Evolutionary conservation across 2,329 filamentous ascomycete genomes (phyloP).

Genomic region (Rutstroemia sp.): DNA sequence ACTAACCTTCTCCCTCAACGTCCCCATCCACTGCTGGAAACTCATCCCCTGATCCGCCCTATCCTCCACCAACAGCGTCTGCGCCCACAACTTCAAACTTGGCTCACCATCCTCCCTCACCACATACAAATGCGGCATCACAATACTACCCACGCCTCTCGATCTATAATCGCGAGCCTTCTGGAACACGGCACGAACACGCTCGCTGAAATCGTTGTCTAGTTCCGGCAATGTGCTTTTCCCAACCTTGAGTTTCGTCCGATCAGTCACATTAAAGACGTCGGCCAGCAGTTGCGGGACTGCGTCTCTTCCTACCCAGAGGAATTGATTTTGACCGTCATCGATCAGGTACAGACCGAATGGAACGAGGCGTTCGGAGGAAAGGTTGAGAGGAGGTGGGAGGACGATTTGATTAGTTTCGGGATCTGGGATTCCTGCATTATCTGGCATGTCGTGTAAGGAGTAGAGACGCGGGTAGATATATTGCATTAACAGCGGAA

Average conservation of each 20-base stretch:
- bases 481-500: conserved; percentile 86
- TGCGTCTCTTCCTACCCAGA: conserved; percentile 91
- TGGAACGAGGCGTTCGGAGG: conserved; percentile 77
- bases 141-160: conserved; percentile 85
- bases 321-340: conserved; percentile 93
- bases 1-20: conserved; percentile 86
- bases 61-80: conserved; percentile 92
- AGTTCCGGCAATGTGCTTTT: conserved; percentile 82
- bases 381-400: conserved; percentile 77
- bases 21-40: conserved; percentile 87
- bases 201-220: conserved; percentile 95
- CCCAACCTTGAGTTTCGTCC: conserved; percentile 78
- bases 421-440: conserved; percentile 76
- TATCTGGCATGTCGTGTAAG: conserved; percentile 93
- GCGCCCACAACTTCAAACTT: conserved; percentile 90
- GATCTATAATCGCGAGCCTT: conserved; percentile 86
- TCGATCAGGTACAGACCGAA: conserved; percentile 96
- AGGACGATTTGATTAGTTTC: conserved; percentile 84
- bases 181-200: conserved; percentile 79
- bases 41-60: conserved; percentile 90
- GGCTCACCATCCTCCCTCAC: conserved; percentile 95
- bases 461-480: conserved; percentile 83
- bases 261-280: conserved; percentile 83
- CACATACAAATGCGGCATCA: conserved; percentile 87
- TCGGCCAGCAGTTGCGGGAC: conserved; percentile 83